phyloP scores from a whole-genome alignment of 1,284 basidiomycete species.

The Boletus smithii region DNA sequence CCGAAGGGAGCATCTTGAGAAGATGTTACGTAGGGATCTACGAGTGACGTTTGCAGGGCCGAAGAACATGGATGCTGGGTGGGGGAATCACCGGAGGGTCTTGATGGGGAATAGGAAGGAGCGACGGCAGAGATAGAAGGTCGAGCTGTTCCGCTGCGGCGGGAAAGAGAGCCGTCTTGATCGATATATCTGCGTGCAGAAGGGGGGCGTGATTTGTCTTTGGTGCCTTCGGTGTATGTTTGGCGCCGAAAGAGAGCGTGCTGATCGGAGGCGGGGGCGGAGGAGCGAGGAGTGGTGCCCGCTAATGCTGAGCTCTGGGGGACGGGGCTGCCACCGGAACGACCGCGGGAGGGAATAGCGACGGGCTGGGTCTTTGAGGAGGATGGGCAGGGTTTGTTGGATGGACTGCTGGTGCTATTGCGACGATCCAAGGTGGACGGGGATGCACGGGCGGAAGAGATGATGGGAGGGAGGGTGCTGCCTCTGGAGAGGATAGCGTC shows the following conservation, averaged over 20 bases:
- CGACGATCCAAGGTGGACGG: constrained; percentile 47
- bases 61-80: constrained; percentile 22
- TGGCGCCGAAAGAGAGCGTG: constrained; percentile 46
- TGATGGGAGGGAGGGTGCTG: constrained; percentile 23
- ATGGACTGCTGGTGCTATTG: constrained; percentile 43
- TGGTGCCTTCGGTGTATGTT: constrained; percentile 39
- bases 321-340: constrained; percentile 32
- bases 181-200: constrained; percentile 59
- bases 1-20: constrained; percentile 23
- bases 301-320: constrained; percentile 25
- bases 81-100: constrained; percentile 20
- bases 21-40: constrained; percentile 19
- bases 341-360: constrained; percentile 32
- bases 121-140: constrained; percentile 46
- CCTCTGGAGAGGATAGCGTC: constrained; percentile 46
- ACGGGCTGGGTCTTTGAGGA: constrained; percentile 35
- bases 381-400: constrained; percentile 33
- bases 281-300: constrained; percentile 34
- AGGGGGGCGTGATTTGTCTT: constrained; percentile 54
- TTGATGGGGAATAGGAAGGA: constrained; percentile 33
- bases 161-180: constrained; percentile 45
- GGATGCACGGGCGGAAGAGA: constrained; percentile 29
- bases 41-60: constrained; percentile 14
- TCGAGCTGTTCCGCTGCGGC: constrained; percentile 45
- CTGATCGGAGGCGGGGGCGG: constrained; percentile 39